phyloP scores from a whole-genome alignment of 352 stramenopile species.

The Globisporangium heterothallicum region DNA sequence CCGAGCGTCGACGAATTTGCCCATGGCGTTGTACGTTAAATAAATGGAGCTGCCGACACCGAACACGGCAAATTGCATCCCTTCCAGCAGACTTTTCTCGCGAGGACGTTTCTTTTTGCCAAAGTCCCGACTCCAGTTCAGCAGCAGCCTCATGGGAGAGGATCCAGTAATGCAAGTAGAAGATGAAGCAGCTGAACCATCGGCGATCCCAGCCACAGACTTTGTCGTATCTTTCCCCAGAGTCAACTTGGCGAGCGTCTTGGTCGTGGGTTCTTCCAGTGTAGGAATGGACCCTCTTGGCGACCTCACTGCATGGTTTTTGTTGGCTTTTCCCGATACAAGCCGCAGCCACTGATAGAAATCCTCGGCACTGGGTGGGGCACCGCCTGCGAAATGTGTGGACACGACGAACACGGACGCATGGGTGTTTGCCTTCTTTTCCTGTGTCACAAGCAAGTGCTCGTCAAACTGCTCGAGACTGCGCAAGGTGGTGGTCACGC shows the following conservation, averaged over 20 bases:
- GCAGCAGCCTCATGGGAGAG: constrained; percentile 5
- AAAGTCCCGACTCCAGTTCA: constrained; percentile 5
- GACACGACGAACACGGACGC: constrained; percentile 90
- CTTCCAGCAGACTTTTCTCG: constrained; percentile 16
- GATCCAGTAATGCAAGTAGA: too few species aligned
- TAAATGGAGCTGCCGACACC: constrained; percentile 94
- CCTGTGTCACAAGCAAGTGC: constrained; percentile 17
- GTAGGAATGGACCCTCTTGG: not conserved
- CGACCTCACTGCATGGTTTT: not conserved
- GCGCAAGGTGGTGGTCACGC: constrained; percentile 51
- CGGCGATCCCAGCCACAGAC: too few species aligned
- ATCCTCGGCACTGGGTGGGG: constrained; percentile 88
- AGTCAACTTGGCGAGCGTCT: too few species aligned
- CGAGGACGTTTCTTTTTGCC: not conserved
- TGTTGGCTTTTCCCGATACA: constrained; percentile 1
- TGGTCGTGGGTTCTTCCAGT: not conserved
- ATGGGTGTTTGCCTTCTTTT: constrained; percentile 17
- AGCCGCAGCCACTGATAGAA: constrained; percentile 86
- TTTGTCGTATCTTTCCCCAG: not conserved
- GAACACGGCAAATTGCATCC: constrained; percentile 91
- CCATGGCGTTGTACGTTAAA: constrained; percentile 93
- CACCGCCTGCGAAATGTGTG: constrained; percentile 93
- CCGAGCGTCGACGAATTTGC: constrained; percentile 83
- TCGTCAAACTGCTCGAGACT: constrained; percentile 87
- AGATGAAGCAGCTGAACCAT: not conserved